Evolutionary conservation across 352 stramenopile genomes (phyloP), one percentile per base, ranked within the genome.

Genomic region (Nothophytophthora sp.): DNA sequence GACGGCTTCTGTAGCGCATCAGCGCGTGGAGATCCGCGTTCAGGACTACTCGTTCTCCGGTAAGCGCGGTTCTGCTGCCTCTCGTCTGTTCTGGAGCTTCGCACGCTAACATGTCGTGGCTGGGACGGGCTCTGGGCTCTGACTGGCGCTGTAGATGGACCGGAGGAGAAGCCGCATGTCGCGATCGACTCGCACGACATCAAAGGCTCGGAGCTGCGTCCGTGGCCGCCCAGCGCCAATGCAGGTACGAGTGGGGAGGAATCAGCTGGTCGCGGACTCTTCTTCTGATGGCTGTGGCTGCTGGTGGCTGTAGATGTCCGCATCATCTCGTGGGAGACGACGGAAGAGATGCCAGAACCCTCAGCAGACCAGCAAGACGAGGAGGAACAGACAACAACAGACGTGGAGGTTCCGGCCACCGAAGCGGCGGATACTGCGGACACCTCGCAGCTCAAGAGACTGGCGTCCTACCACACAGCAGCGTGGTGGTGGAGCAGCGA

Each of bases 1-100:
- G n/a, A n/a, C n/a, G n/a, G n/a, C n/a, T n/a, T n/a, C n/a, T 41
- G 3, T 28, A 73, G 67, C 67, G 13, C 60, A 63, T 39, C 41
- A 50, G 23, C 52, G 67, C 24, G 61, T 86, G 23, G 73, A 88
- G 60, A 86, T 90, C 49, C 67, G 56, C n/a, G 73, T 84, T 11
- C 72, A 87, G 35, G 74, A 86, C 45, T 90, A 73, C 27, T 84
- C 70, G 9, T 90, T 87, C 52, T 76, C 76, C 23, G 45, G 71
- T 81, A 53, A 22, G 56, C 47, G 3, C 29, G 11, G 5, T 48
- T 34, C 44, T 25, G 30, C 29, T n/a, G 27, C 10, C 7, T 20
- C 34, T 18, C n/a, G 6, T 15, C 10, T 29, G 6, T n/a, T 16
- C 4, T 35, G 29, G 4, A 5, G 29, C 10, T 15, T 13, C 4